Evolutionary conservation across 441 rosid species (phyloP), one percentile per base, ranked within the genome.

Genomic region (Syzygium syzygioides): DNA sequence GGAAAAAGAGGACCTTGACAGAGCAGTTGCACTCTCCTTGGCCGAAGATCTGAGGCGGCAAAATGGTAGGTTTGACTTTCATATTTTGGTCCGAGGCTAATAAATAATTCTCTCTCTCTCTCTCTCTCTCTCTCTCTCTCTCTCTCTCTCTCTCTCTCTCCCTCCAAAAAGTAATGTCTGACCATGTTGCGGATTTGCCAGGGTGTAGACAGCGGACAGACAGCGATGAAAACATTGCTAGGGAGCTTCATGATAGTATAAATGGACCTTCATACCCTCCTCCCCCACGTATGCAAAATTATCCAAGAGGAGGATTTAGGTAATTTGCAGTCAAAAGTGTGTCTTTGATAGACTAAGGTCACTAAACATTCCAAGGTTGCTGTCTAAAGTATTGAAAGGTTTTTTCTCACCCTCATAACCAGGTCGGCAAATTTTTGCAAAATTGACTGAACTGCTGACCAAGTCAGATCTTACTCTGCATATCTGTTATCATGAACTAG

Each of bases 1-100:
- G 88, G 98, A 97, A 86, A 94, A 93, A 89, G 98, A 96, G 91
- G 98, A 98, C 89, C 87, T 93, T 53, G 99, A 95, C 87, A 97
- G 89, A 86, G 96, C 98, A 48, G 86, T 93, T 87, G 94, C 98
- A 41, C 94, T 93, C 88, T 93, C 98, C 85, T 89, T 91, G 86
- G 92, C 92, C 55, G 99, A 98, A 89, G 95, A 92, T 87, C 88
- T 87, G 87, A 94, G 90, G 89, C 95, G 93, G 86, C 97, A 94
- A 90, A 94, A 89, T 89, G 97, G 97, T 93, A 89, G 71, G 88
- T 89, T 57, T 26, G 83, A 55, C 18, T 55, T 50, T 84, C 26
- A 3, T 64, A 66, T 62, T 87, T 89, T 26, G 6, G 45, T 56
- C 19, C 15, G n/a, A 10, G 14, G 12, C 86, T 17, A 41, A 34